phyloP scores from a whole-genome alignment of 176 grass and related monocot genomes.

The Sorghum bicolor region DNA sequence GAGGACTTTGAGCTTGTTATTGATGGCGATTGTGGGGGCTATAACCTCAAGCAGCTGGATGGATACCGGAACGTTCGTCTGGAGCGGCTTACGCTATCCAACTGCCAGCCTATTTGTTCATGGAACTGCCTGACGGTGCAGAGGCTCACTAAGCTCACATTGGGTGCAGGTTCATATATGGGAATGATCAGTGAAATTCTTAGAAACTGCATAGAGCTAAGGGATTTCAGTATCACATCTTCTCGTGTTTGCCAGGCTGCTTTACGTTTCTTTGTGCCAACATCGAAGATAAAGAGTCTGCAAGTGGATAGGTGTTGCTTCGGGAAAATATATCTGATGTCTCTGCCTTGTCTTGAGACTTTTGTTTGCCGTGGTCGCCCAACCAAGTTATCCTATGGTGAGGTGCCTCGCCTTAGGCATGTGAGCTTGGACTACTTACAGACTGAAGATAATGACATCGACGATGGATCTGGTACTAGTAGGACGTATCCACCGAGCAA shows the following conservation, averaged over 20 bases:
- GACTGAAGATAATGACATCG: neutral
- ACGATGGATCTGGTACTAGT: neutral
- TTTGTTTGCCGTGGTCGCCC: slow-evolving; percentile 19
- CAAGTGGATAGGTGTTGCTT: slow-evolving; percentile 1
- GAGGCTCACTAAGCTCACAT: slow-evolving; percentile 17
- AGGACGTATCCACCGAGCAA: slow-evolving; percentile 13
- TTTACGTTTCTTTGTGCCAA: neutral
- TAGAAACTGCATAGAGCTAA: neutral
- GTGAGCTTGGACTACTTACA: slow-evolving; percentile 28
- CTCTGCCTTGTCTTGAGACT: slow-evolving; percentile 13
- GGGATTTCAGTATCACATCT: neutral
- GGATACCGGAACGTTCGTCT: neutral
- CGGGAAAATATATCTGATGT: slow-evolving; percentile 17
- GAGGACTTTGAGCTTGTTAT: slow-evolving; percentile 23
- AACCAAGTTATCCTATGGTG: slow-evolving; percentile 3
- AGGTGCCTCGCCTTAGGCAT: slow-evolving; percentile 10
- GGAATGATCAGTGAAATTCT: neutral
- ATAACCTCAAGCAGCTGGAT: slow-evolving; percentile 6
- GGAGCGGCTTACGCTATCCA: neutral
- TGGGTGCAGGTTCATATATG: neutral
- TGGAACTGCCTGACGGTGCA: neutral
- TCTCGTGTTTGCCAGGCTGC: fast-evolving
- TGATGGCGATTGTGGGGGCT: fast-evolving
- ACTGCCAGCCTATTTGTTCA: neutral
- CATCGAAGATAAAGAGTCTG: slow-evolving; percentile 7